A percentile compares a stretch with the other conserved stretches of the same genome.
These are phyloP conservation scores for Didymella exigua DNA, from an alignment of 2,329 filamentous ascomycete genomes.

Conservation along the genomic window DNA sequence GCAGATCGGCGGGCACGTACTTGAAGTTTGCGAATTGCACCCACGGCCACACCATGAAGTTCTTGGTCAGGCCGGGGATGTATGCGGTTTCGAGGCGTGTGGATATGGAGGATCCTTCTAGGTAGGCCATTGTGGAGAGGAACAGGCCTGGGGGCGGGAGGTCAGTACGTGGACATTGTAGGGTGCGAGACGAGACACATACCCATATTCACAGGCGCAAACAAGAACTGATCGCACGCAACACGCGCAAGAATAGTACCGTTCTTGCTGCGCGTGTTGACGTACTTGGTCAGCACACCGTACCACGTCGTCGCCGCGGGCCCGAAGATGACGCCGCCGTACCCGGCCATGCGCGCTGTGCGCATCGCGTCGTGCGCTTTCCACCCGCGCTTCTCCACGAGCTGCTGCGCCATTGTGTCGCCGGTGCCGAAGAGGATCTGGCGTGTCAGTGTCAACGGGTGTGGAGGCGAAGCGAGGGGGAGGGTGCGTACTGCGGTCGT, in stretches of 20 bases:
- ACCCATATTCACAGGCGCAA: constrained; percentile 80
- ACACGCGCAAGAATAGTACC: constrained; percentile 79
- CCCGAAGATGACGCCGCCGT: constrained; percentile 73
- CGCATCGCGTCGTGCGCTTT: constrained; percentile 73
- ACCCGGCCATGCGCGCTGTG: constrained; percentile 75
- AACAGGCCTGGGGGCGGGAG: constrained; percentile 64
- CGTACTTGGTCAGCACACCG: constrained; percentile 72
- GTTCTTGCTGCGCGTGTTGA: constrained; percentile 68
- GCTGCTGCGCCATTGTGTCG: constrained; percentile 88
- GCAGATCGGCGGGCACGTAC: constrained; percentile 80
- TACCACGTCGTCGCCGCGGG: constrained; percentile 89
- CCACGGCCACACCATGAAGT: constrained; percentile 85
- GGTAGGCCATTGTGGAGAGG: constrained; percentile 79
- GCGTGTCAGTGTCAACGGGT: not conserved
- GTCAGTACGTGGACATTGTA: too few relatives aligned
- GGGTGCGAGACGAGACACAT: too few relatives aligned
- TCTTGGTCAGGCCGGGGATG: constrained; percentile 73
- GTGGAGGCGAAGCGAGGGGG: not conserved
- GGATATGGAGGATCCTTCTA: constrained; percentile 69
- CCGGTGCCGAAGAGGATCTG: constrained; percentile 88
- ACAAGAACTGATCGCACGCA: constrained; percentile 75
- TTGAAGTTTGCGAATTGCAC: constrained; percentile 90
- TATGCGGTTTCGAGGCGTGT: constrained; percentile 78
- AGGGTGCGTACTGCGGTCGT: constrained; percentile 71
- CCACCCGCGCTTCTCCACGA: constrained; percentile 79